Conservation (phyloP, 305 asterid species). For the Plantago coronopus region DNA sequence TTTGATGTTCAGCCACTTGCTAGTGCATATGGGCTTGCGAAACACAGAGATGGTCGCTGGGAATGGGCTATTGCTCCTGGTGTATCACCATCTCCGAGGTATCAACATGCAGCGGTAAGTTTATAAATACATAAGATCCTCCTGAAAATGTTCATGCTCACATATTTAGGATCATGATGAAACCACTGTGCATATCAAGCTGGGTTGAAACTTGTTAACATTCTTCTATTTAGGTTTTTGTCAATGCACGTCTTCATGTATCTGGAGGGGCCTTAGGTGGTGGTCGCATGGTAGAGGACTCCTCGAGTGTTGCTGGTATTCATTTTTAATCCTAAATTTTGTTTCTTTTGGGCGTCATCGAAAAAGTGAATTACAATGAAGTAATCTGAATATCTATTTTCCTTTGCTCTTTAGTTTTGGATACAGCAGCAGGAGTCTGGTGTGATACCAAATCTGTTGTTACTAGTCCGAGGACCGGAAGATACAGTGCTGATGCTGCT, state of each 20-base stretch:
- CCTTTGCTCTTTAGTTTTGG: constrained; percentile 57
- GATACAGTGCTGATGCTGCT: constrained; percentile 97
- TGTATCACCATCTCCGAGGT: constrained; percentile 91
- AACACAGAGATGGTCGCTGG: constrained; percentile 99
- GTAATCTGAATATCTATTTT: constrained; percentile 9
- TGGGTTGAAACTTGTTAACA: constrained; percentile 20
- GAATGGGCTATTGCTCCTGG: constrained; percentile 99
- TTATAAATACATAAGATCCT: constrained; percentile 8
- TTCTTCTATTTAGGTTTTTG: constrained; percentile 68
- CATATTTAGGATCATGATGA: neutral
- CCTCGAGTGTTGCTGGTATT: constrained; percentile 96
- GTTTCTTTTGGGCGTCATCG: neutral
- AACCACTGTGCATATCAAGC: neutral
- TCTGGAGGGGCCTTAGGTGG: constrained; percentile 99
- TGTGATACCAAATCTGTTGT: constrained; percentile 93
- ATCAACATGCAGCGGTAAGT: constrained; percentile 98
- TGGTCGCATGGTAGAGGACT: constrained; percentile 99
- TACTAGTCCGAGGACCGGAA: constrained; percentile 92
- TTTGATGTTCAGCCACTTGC: constrained; percentile 69
- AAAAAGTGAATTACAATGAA: no score
- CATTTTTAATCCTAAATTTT: constrained; percentile 14
- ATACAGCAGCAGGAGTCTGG: constrained; percentile 99
- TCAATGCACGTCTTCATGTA: constrained; percentile 98
- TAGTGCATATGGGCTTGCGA: constrained; percentile 98
- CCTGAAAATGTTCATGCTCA: constrained; percentile 10